Percentiles rank a stretch among this genome's conserved stretches.
Evolutionary conservation across 352 stramenopile genomes (phyloP).

Genomic region (Phytophthora gonapodyides): DNA sequence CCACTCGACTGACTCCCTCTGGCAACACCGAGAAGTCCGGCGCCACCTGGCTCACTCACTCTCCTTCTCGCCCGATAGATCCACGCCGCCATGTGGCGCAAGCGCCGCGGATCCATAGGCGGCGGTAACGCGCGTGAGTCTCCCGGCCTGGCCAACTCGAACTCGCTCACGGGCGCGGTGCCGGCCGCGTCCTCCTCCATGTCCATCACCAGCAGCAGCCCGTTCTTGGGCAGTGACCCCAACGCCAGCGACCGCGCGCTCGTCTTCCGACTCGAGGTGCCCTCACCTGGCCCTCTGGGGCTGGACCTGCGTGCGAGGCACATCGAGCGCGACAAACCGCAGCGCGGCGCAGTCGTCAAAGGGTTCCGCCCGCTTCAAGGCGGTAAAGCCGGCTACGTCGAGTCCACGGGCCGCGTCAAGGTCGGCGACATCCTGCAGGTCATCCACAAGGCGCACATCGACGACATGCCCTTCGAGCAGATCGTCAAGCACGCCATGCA

Average conservation of each 20-base stretch:
- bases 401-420: slow-evolving; percentile 76
- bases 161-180: slow-evolving; percentile 46
- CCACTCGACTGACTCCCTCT: slow-evolving; percentile 19
- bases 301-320: slow-evolving; percentile 75
- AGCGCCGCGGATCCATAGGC: slow-evolving; percentile 55
- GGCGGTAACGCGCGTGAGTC: slow-evolving; percentile 43
- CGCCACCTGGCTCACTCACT: too few relatives aligned
- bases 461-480: slow-evolving; percentile 85
- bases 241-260: slow-evolving; percentile 58
- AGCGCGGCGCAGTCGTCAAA: slow-evolving; percentile 79
- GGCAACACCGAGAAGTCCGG: slow-evolving; percentile 12
- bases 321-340: slow-evolving; percentile 74
- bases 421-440: slow-evolving; percentile 79
- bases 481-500: slow-evolving; percentile 82
- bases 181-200: slow-evolving; percentile 44
- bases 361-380: slow-evolving; percentile 67
- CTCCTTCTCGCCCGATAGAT: background rate
- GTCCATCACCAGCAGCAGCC: slow-evolving; percentile 46
- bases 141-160: slow-evolving; percentile 33
- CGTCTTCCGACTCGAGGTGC: slow-evolving; percentile 79
- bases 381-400: slow-evolving; percentile 64
- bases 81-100: slow-evolving; percentile 52
- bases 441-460: slow-evolving; percentile 77
- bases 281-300: slow-evolving; percentile 63
- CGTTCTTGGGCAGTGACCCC: slow-evolving; percentile 66